phyloP scores from a whole-genome alignment of 306 rosid genomes.

The Spatholobus suberectus region DNA sequence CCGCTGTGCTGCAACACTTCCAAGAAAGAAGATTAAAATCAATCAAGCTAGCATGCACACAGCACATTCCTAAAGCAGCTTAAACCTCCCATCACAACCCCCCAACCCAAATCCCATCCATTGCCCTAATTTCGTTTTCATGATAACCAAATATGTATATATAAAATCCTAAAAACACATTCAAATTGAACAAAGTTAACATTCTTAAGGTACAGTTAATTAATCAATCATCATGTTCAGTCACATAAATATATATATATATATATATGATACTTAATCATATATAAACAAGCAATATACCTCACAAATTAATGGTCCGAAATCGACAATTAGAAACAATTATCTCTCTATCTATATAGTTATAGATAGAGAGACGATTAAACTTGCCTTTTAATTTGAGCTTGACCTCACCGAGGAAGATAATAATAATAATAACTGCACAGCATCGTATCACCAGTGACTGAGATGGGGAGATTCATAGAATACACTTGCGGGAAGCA shows the following conservation, averaged over 20 bases:
- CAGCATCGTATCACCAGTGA: slow-evolving; percentile 39
- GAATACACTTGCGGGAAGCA: slow-evolving; percentile 45
- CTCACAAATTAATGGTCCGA: neutral
- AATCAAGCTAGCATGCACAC: neutral
- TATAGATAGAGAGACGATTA: neutral
- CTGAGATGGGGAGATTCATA: slow-evolving; percentile 52
- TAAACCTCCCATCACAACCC: slow-evolving; percentile 1
- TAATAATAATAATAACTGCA: slow-evolving; percentile 22
- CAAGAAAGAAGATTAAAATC: neutral
- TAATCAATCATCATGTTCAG: neutral
- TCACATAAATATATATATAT: neutral
- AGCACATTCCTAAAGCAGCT: neutral
- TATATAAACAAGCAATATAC: slow-evolving; percentile 14
- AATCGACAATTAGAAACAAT: slow-evolving; percentile 2
- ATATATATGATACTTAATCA: too few relatives aligned
- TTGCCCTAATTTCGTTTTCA: neutral
- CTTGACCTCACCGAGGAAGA: slow-evolving; percentile 26
- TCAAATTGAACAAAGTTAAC: neutral
- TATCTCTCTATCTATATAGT: neutral
- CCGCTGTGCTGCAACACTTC: neutral
- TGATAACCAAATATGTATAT: neutral
- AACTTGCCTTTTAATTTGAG: neutral
- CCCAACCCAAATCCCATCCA: neutral
- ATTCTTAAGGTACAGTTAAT: slow-evolving; percentile 11
- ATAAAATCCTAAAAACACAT: neutral